These are phyloP conservation scores for Parmales sp. DNA, from an alignment of 108 stramenopile species.

Conservation along the genomic window DNA sequence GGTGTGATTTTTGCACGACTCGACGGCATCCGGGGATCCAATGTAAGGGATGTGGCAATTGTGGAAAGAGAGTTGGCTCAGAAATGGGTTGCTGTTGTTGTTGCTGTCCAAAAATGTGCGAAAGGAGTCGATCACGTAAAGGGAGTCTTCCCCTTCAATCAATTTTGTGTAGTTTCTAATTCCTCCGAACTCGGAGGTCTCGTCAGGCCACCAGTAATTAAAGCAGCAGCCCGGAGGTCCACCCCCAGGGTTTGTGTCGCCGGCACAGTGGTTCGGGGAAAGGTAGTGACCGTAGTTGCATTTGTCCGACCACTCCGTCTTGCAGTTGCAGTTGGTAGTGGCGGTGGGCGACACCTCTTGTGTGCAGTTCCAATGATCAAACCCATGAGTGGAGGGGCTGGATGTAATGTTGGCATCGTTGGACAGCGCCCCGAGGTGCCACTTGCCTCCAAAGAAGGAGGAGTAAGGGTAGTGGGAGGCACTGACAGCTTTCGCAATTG, in stretches of 20 bases:
- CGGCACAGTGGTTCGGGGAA: constrained; percentile 19
- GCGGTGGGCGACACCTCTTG: constrained; percentile 28
- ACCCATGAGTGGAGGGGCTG: constrained; percentile 23
- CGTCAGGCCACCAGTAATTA: constrained; percentile 31
- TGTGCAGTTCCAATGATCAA: constrained; percentile 26
- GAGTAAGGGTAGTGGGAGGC: constrained; percentile 15
- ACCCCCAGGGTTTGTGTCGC: constrained; percentile 1
- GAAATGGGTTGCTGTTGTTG: constrained; percentile 4
- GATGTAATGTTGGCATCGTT: constrained; percentile 24
- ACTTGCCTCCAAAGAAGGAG: constrained; percentile 25
- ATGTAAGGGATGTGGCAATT: constrained; percentile 39
- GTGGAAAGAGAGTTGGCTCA: constrained; percentile 30
- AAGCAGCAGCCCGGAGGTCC: constrained; percentile 28
- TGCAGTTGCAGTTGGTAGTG: constrained; percentile 26
- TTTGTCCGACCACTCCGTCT: constrained; percentile 17
- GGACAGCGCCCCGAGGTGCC: constrained; percentile 29
- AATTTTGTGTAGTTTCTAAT: constrained; percentile 30
- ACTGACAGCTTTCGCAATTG: constrained; percentile 23
- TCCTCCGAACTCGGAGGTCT: constrained; percentile 20
- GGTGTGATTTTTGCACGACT: constrained; percentile 15
- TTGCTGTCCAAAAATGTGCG: constrained; percentile 14
- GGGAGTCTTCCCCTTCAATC: constrained; percentile 20
- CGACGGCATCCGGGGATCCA: constrained; percentile 14
- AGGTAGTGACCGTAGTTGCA: constrained; percentile 30
- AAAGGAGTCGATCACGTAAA: constrained; percentile 25